Evolutionary conservation across 164 flowering plant species (phyloP).

Genomic region (Nymphaea thermarum): DNA sequence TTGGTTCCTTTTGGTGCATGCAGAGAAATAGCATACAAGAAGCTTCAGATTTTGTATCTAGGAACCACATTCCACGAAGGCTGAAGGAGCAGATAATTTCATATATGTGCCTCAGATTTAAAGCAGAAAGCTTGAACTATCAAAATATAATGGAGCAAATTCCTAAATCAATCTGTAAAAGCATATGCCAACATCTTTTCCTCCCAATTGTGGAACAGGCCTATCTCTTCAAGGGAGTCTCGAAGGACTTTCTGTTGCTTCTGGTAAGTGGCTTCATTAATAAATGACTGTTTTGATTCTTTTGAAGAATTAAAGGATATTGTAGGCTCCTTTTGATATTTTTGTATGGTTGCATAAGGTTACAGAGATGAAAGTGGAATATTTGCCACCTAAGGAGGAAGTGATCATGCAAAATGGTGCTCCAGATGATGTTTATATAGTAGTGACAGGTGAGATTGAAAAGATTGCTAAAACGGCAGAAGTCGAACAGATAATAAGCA

Average conservation of each 20-base stretch:
- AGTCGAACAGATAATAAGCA: constrained; percentile 43
- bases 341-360: constrained; percentile 31
- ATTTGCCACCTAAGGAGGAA: constrained; percentile 85
- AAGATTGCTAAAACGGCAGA: constrained; percentile 39
- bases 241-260: constrained; percentile 46
- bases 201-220: constrained; percentile 62
- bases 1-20: constrained; percentile 2
- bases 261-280: constrained; percentile 28
- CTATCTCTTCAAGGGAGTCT: constrained; percentile 66
- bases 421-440: constrained; percentile 67
- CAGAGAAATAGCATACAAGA: constrained; percentile 88
- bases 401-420: constrained; percentile 74
- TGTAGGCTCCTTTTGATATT: not conserved
- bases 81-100: constrained; percentile 75
- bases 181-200: constrained; percentile 73
- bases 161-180: constrained; percentile 73
- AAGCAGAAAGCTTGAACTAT: constrained; percentile 89
- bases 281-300: not conserved
- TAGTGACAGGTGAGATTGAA: constrained; percentile 84
- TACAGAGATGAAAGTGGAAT: constrained; percentile 81
- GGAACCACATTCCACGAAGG: constrained; percentile 67
- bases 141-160: constrained; percentile 72
- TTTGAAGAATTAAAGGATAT: not conserved
- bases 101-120: constrained; percentile 79
- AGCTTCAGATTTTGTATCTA: constrained; percentile 66